Evolutionary conservation across 2,329 filamentous ascomycete species (phyloP), one percentile per base, ranked within the genome.

Genomic region (Arthrobotrys megalospora): DNA sequence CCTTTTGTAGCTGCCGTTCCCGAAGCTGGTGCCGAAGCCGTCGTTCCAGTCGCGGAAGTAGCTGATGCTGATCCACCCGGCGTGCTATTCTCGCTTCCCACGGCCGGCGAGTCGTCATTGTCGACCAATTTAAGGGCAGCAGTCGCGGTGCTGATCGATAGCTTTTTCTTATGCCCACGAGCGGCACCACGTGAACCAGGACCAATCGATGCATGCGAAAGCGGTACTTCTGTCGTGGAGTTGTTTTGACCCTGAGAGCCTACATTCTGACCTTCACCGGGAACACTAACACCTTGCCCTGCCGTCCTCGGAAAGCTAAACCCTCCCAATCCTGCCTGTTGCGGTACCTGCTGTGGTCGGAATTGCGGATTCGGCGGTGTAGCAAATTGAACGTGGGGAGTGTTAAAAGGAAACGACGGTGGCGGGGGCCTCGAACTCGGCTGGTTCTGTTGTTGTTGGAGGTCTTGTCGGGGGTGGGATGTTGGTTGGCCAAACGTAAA

Each of bases 1-100:
- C 89, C 91, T 7, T 92, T 91, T 24, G 69, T 75, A 34, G 76
- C 52, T 34, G 67, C 34, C n/a, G 60, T 65, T 6, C 48, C 36
- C 34, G 72, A 19, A 6, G 64, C 12, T 11, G 73, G 28, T 24
- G 58, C 41, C 7, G 73, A 36, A 19, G 73, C 19, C 11, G 73
- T 47, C 6, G 41, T 58, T 11, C 66, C 60, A 28, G 62, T 70
- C n/a, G 76, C 76, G 52, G 75, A 78, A 68, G 53, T 78, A 16
- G 67, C 62, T 10, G 75, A 70, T 6, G 21, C 41, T 12, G 76
- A 73, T 45, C 76, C 76, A 24, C 76, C 62, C 12, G 76, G 76
- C 32, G 76, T 79, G 69, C 64, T 72, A 24, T 66, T 58, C 32
- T 70, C 76, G 64, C 76, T 79, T 24, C 48, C 68, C 16, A 38